These are phyloP conservation scores for Globisporangium radiosum DNA, from an alignment of 352 stramenopile genomes.

Conservation along the genomic window DNA sequence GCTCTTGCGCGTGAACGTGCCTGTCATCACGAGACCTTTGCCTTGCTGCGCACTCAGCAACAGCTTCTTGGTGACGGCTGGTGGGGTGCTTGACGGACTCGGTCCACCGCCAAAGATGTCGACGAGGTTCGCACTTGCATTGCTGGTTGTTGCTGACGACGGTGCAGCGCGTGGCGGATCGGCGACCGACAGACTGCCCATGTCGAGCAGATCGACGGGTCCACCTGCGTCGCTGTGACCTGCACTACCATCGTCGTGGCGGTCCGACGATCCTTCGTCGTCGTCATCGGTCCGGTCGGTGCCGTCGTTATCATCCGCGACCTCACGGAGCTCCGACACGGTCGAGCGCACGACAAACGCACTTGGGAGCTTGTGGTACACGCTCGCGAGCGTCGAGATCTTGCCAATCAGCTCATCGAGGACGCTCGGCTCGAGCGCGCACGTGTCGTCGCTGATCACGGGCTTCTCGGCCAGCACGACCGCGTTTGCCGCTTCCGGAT, in stretches of 20 bases:
- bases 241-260: constrained; percentile 30
- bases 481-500: constrained; percentile 96
- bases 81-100: constrained; percentile 25
- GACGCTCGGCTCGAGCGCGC: constrained; percentile 90
- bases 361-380: constrained; percentile 96
- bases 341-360: constrained; percentile 83
- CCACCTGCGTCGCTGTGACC: constrained; percentile 20
- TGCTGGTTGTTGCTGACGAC: constrained; percentile 4
- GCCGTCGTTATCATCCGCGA: constrained; percentile 55
- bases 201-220: constrained; percentile 75
- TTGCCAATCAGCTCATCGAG: constrained; percentile 96
- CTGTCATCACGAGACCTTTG: constrained; percentile 89
- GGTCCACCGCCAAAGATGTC: constrained; percentile 81
- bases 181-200: constrained; percentile 77
- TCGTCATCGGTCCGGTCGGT: constrained; percentile 37
- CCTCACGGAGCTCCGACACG: constrained; percentile 64
- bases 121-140: constrained; percentile 35
- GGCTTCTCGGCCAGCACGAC: constrained; percentile 98
- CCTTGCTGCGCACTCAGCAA: constrained; percentile 72
- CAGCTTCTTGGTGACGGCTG: constrained; percentile 52
- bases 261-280: constrained; percentile 53
- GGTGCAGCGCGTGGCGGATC: constrained; percentile 36
- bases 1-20: constrained; percentile 55
- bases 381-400: constrained; percentile 95
- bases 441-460: constrained; percentile 99